phyloP scores from a whole-genome alignment of 148 eudicot genomes.

The Simmondsia chinensis region DNA sequence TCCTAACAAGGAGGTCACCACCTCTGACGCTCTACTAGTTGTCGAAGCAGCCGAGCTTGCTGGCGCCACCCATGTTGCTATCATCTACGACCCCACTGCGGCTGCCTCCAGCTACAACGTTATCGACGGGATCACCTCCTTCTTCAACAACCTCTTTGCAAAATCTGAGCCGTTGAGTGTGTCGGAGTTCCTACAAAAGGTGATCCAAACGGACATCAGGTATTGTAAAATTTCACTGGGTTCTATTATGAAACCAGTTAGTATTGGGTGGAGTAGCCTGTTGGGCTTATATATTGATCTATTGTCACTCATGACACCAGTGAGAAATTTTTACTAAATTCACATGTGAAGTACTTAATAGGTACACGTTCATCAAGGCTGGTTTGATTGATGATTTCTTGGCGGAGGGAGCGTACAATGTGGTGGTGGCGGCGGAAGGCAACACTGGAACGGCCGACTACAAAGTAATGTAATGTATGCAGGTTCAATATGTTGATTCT shows the following conservation, averaged over 20 bases:
- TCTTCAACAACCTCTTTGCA: slow-evolving; percentile 68
- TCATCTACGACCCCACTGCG: slow-evolving; percentile 43
- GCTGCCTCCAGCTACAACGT: slow-evolving; percentile 46
- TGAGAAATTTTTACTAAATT: too few species aligned
- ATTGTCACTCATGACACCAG: too few species aligned
- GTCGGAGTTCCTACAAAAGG: slow-evolving; percentile 47
- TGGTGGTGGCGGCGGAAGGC: slow-evolving; percentile 75
- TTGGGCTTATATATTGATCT: too few species aligned
- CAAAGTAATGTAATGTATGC: slow-evolving; percentile 99
- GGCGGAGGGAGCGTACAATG: slow-evolving; percentile 63
- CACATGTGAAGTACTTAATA: too few species aligned
- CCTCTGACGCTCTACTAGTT: slow-evolving; percentile 58
- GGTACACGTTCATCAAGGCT: slow-evolving; percentile 67
- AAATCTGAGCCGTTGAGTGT: slow-evolving; percentile 52
- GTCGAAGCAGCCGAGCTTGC: slow-evolving; percentile 77
- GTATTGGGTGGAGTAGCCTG: too few species aligned
- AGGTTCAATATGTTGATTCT: slow-evolving; percentile 7
- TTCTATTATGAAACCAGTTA: too few species aligned
- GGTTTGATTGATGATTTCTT: slow-evolving; percentile 61
- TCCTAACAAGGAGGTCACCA: slow-evolving; percentile 41
- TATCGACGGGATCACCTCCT: slow-evolving; percentile 58
- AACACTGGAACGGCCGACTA: slow-evolving; percentile 59
- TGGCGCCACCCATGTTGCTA: slow-evolving; percentile 70
- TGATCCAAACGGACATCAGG: slow-evolving; percentile 52
- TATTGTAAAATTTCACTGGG: too few species aligned